Conservation (phyloP, 352 stramenopile species). For the Phytopythium sindhum region DNA sequence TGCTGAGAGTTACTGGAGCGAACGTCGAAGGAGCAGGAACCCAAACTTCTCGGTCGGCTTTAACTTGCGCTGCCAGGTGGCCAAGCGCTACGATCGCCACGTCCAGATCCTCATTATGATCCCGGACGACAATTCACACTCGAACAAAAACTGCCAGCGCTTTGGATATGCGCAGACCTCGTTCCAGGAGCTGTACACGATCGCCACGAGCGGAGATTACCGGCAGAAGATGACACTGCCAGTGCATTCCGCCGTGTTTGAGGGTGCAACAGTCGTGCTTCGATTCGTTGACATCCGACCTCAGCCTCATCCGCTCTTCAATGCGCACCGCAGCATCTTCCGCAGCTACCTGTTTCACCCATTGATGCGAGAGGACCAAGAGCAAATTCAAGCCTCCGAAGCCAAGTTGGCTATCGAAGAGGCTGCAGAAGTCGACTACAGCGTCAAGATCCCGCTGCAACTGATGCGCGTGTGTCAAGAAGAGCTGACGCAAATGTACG, state of each 20-base stretch:
- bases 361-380: slow-evolving; percentile 49
- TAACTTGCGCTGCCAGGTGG: slow-evolving; percentile 43
- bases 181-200: slow-evolving; percentile 72
- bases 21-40: slow-evolving; percentile 57
- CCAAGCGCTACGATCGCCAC: slow-evolving; percentile 51
- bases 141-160: slow-evolving; percentile 60
- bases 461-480: slow-evolving; percentile 67
- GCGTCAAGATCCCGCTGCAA: slow-evolving; percentile 76
- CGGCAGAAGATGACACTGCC: slow-evolving; percentile 63
- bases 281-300: slow-evolving; percentile 51
- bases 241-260: slow-evolving; percentile 54
- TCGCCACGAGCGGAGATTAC: slow-evolving; percentile 56
- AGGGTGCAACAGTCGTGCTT: slow-evolving; percentile 61
- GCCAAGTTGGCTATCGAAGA: slow-evolving; percentile 78
- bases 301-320: slow-evolving; percentile 47
- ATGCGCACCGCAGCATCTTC: slow-evolving; percentile 47
- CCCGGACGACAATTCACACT: slow-evolving; percentile 58
- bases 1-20: slow-evolving; percentile 68
- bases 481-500: slow-evolving; percentile 70
- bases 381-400: slow-evolving; percentile 35
- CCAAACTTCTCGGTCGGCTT: slow-evolving; percentile 72
- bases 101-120: slow-evolving; percentile 80
- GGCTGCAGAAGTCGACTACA: slow-evolving; percentile 71
- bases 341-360: slow-evolving; percentile 65
- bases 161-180: slow-evolving; percentile 75